These are phyloP conservation scores for Colletotrichum noveboracense DNA, from an alignment of 2,329 filamentous ascomycete species.

Conservation along the genomic window DNA sequence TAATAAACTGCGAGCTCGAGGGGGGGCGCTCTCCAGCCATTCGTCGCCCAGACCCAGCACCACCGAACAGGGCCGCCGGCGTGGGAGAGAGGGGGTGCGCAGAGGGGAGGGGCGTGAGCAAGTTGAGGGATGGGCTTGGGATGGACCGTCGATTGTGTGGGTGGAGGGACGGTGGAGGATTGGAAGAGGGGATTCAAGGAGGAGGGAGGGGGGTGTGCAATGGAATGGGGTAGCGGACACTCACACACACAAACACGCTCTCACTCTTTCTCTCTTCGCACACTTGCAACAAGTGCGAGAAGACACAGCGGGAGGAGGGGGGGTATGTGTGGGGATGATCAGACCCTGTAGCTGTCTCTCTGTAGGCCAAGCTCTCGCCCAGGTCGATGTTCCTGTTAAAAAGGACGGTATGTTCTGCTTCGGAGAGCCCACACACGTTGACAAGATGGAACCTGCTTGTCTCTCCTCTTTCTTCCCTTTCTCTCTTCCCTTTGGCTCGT, in stretches of 20 bases:
- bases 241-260: not conserved
- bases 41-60: constrained; percentile 21
- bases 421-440: not conserved
- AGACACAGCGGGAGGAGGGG: not conserved
- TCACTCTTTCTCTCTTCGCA: not conserved
- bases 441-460: constrained; percentile 1
- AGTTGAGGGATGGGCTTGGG: not conserved
- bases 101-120: not conserved
- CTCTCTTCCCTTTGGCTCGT: not conserved
- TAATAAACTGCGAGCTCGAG: constrained; percentile 22
- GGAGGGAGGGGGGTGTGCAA: not conserved
- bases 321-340: not conserved
- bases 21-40: constrained; percentile 17
- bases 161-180: not conserved
- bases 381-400: constrained; percentile 17
- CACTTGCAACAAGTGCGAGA: not conserved
- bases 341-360: not conserved
- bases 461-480: not conserved
- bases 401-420: constrained; percentile 19
- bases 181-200: constrained; percentile 4
- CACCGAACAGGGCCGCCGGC: constrained; percentile 20
- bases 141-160: not conserved
- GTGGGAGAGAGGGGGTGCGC: constrained; percentile 16
- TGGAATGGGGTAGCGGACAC: not conserved
- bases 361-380: constrained; percentile 9